A percentile compares a stretch with the other conserved stretches of the same genome.
phyloP scores from a whole-genome alignment of 768 basidiomycete genomes.

The Kwoniella sp. region DNA sequence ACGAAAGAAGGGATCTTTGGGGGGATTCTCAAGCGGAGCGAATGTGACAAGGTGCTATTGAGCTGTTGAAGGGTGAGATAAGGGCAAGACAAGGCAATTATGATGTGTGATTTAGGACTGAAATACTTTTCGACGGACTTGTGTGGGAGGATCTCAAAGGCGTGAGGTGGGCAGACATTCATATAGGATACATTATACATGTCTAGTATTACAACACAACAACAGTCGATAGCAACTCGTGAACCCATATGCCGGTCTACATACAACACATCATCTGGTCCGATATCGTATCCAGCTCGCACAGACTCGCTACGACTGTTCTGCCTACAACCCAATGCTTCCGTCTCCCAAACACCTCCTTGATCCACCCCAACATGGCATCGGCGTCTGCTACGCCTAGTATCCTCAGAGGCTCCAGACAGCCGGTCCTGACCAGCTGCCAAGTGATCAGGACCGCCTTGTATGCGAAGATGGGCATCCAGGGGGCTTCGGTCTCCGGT shows the following conservation, averaged over 20 bases:
- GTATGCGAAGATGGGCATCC: slow-evolving; percentile 42
- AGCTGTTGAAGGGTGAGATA: no score
- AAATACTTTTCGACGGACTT: no score
- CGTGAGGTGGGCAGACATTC: no score
- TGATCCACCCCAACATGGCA: slow-evolving; percentile 32
- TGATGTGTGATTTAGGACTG: no score
- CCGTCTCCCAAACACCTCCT: slow-evolving; percentile 20
- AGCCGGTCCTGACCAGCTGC: slow-evolving; percentile 30
- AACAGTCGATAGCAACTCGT: background rate
- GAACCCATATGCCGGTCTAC: background rate
- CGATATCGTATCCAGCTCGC: slow-evolving; percentile 18
- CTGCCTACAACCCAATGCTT: slow-evolving; percentile 27
- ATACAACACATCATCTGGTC: slow-evolving; percentile 1
- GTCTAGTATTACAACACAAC: no score
- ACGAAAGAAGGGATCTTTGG: no score
- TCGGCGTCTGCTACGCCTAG: slow-evolving; percentile 13
- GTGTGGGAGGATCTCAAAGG: no score
- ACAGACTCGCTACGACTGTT: slow-evolving; percentile 27
- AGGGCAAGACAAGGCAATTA: no score
- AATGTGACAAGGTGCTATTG: no score
- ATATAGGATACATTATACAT: no score
- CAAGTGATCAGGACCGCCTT: slow-evolving; percentile 38
- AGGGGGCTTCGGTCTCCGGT: slow-evolving; percentile 31
- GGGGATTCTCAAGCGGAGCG: no score
- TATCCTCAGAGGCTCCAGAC: background rate